A percentile compares a stretch with the other conserved stretches of the same genome.
Conservation (phyloP, 129 eudicot genomes). For the Logfia minima region DNA sequence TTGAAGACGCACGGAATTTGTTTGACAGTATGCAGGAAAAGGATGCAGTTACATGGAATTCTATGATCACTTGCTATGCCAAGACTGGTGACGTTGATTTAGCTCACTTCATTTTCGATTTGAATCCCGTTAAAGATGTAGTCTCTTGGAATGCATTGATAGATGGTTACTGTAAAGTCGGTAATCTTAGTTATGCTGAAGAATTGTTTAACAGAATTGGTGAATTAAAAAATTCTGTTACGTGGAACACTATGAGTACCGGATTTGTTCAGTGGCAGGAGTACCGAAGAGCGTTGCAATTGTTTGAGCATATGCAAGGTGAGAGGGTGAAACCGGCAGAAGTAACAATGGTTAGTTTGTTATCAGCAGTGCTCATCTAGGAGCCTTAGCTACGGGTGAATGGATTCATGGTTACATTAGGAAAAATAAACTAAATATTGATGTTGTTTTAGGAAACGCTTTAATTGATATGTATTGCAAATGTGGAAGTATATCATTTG, state of each 20-base stretch:
- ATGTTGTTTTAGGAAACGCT: constrained; percentile 49
- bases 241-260: constrained; percentile 60
- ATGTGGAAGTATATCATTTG: constrained; percentile 50
- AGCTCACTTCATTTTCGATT: constrained; percentile 47
- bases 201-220: constrained; percentile 39
- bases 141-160: constrained; percentile 60
- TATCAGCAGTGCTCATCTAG: constrained; percentile 58
- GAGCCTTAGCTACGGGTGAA: constrained; percentile 55
- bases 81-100: constrained; percentile 41
- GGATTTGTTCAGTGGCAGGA: constrained; percentile 53
- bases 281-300: constrained; percentile 35
- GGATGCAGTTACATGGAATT: constrained; percentile 50
- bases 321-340: constrained; percentile 48
- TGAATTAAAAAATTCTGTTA: constrained; percentile 33
- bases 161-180: constrained; percentile 48
- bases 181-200: constrained; percentile 38
- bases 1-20: constrained; percentile 40
- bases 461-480: constrained; percentile 59
- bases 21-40: constrained; percentile 49
- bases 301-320: constrained; percentile 50
- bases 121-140: constrained; percentile 48
- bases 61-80: constrained; percentile 53
- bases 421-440: constrained; percentile 37
- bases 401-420: constrained; percentile 46
- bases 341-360: constrained; percentile 56